Evolutionary conservation across 2,329 filamentous ascomycete genomes (phyloP).

Genomic region (Diplocarpon rosae): DNA sequence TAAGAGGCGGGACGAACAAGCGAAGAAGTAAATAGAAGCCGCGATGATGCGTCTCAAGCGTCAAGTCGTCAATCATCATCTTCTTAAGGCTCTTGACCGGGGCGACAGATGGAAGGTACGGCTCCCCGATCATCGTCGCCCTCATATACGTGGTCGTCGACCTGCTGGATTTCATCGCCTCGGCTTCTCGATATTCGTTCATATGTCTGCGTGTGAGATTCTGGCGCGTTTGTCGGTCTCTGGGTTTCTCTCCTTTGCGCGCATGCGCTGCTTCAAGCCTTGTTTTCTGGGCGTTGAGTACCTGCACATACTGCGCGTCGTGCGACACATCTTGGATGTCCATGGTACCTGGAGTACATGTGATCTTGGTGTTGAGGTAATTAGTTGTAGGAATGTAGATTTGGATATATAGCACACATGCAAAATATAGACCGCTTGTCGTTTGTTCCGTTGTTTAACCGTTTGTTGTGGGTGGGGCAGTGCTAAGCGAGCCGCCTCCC

Average conservation of each 20-base stretch:
- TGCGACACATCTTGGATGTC: slow-evolving; percentile 1
- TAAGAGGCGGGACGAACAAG: slow-evolving; percentile 24
- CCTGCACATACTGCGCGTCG: slow-evolving; percentile 1
- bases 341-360: neutral
- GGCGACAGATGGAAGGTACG: slow-evolving; percentile 7
- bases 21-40: slow-evolving; percentile 28
- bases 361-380: neutral
- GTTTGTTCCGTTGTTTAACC: neutral
- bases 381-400: neutral
- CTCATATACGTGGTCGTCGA: neutral
- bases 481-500: neutral
- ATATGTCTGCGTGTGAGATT: neutral
- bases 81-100: slow-evolving; percentile 15
- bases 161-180: neutral
- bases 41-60: slow-evolving; percentile 32
- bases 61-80: slow-evolving; percentile 26
- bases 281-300: neutral
- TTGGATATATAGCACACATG: neutral
- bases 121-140: neutral
- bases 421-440: neutral
- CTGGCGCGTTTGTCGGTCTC: neutral
- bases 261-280: slow-evolving; percentile 1
- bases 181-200: neutral
- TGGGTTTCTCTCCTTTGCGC: slow-evolving; percentile 4
- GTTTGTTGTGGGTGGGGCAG: neutral